These are phyloP conservation scores for Fusarium xylarioides DNA, from an alignment of 2,329 filamentous ascomycete species.

Conservation along the genomic window DNA sequence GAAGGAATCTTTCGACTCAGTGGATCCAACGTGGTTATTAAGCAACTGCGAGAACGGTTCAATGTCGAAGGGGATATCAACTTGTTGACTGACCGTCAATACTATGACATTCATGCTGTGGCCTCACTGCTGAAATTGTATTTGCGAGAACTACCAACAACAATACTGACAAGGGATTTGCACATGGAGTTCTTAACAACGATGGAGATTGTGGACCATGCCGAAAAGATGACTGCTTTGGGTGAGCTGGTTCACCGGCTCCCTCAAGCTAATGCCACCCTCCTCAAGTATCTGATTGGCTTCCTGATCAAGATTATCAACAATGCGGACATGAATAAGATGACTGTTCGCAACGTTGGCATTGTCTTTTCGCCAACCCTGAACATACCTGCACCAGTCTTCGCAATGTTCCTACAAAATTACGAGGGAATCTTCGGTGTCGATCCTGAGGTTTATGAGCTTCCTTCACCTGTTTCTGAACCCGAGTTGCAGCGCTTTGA, in stretches of 20 bases:
- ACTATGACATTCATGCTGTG: constrained; percentile 95
- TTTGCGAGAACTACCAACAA: constrained; percentile 88
- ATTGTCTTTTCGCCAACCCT: constrained; percentile 98
- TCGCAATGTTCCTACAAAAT: constrained; percentile 92
- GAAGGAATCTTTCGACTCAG: constrained; percentile 97
- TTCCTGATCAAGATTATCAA: constrained; percentile 94
- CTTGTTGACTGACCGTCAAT: constrained; percentile 81
- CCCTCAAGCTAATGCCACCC: constrained; percentile 79
- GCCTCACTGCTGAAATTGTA: constrained; percentile 95
- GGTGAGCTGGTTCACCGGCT: constrained; percentile 82
- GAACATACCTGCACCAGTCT: constrained; percentile 94
- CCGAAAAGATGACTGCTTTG: constrained; percentile 80
- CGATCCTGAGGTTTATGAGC: constrained; percentile 70
- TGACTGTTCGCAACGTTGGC: constrained; percentile 96
- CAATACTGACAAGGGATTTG: constrained; percentile 88
- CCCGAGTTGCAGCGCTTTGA: constrained; percentile 49
- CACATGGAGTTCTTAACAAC: constrained; percentile 88
- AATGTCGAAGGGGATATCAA: constrained; percentile 93
- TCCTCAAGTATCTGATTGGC: constrained; percentile 84
- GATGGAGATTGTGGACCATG: constrained; percentile 78
- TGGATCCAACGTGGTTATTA: constrained; percentile 96
- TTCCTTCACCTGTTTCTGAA: constrained; percentile 57
- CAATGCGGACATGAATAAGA: constrained; percentile 91
- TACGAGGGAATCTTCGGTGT: constrained; percentile 86
- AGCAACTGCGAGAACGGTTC: constrained; percentile 88